Evolutionary conservation across 1,284 basidiomycete species (phyloP).

Genomic region (Apiotrichum gracile): DNA sequence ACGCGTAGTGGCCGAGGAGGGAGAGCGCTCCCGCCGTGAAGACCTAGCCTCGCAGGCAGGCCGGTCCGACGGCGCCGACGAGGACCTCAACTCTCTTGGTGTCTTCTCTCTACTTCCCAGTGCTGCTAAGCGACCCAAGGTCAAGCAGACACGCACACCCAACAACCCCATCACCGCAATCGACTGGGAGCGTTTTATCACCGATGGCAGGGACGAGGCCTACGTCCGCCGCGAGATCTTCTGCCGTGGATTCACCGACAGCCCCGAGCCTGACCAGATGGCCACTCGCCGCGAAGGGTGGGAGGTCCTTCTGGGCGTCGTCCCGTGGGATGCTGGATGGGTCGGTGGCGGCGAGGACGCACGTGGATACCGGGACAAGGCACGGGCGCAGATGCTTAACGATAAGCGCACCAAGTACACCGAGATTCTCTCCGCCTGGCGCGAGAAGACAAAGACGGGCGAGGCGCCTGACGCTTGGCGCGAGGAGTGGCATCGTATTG

Average conservation of each 20-base stretch:
- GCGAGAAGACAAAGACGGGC: slow-evolving; percentile 33
- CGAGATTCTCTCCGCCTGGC: slow-evolving; percentile 69
- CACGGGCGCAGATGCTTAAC: slow-evolving; percentile 53
- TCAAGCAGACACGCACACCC: slow-evolving; percentile 41
- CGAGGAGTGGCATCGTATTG: slow-evolving; percentile 49
- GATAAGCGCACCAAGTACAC: slow-evolving; percentile 65
- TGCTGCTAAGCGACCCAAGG: slow-evolving; percentile 32
- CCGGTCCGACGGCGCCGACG: slow-evolving; percentile 10
- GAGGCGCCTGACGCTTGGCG: slow-evolving; percentile 41
- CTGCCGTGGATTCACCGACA: slow-evolving; percentile 59
- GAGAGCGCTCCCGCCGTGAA: slow-evolving; percentile 71
- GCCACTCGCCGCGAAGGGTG: slow-evolving; percentile 66
- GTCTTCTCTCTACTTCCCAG: slow-evolving; percentile 71
- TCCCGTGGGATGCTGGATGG: slow-evolving; percentile 65
- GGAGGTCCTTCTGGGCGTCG: slow-evolving; percentile 83
- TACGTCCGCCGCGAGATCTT: slow-evolving; percentile 43
- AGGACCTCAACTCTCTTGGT: slow-evolving; percentile 69
- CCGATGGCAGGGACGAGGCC: slow-evolving; percentile 37
- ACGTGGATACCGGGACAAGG: slow-evolving; percentile 38
- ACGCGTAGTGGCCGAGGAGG: slow-evolving; percentile 84
- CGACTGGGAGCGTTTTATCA: slow-evolving; percentile 39
- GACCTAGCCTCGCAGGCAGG: slow-evolving; percentile 53
- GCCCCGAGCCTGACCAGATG: slow-evolving; percentile 64
- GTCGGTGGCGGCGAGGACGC: slow-evolving; percentile 23
- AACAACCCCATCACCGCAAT: slow-evolving; percentile 38